phyloP scores from a whole-genome alignment of 1,284 basidiomycete species.

The Ganoderma lingzhi region DNA sequence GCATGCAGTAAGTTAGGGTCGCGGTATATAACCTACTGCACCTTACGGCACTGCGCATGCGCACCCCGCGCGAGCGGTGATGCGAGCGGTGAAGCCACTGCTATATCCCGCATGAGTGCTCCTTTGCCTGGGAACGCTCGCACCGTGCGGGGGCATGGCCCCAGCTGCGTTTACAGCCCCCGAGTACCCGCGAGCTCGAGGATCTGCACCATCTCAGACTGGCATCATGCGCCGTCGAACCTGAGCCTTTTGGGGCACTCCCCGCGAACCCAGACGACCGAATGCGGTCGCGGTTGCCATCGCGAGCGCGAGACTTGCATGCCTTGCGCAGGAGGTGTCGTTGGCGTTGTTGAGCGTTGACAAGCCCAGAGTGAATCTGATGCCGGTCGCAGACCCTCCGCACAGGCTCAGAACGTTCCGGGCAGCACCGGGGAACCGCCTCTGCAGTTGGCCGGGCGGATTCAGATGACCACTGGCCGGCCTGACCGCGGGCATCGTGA shows the following conservation, averaged over 20 bases:
- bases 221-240: not conserved
- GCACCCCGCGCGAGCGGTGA: not conserved
- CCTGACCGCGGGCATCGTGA: not conserved
- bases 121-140: slow-evolving; percentile 4
- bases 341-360: not conserved
- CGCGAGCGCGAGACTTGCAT: not conserved
- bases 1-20: not conserved
- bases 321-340: not conserved
- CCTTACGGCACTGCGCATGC: not conserved
- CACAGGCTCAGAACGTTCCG: not conserved
- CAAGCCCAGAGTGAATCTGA: not conserved
- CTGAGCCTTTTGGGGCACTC: not conserved
- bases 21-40: not conserved
- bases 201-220: not conserved
- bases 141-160: not conserved
- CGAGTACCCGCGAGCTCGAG: not conserved
- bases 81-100: not conserved
- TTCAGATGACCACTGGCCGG: not conserved
- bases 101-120: not conserved
- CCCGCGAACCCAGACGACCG: not conserved
- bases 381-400: not conserved
- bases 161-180: slow-evolving; percentile 1
- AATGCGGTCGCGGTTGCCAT: not conserved
- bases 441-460: not conserved
- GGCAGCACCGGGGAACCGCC: not conserved